Evolutionary conservation across 176 grass and related monocot genomes (phyloP).

Genomic region (Lolium rigidum): DNA sequence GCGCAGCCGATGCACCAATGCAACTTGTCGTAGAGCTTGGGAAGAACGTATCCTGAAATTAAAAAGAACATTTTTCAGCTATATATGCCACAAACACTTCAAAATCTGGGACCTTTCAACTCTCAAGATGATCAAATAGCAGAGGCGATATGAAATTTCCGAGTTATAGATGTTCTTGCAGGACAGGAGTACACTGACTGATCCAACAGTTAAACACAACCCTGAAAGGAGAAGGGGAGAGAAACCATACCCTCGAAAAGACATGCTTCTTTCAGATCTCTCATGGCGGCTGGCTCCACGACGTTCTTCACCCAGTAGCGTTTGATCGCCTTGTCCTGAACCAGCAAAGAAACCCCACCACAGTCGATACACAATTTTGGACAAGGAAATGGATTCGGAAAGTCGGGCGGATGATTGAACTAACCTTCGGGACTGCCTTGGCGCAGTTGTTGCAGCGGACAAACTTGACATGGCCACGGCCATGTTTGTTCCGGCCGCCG

Average conservation of each 20-base stretch:
- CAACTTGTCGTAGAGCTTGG: conserved; percentile 78
- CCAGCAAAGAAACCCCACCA: neutral
- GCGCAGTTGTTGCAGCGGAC: conserved; percentile 77
- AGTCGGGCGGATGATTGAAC: neutral
- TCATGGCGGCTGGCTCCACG: conserved; percentile 65
- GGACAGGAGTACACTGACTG: no score
- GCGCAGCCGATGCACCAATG: conserved; percentile 81
- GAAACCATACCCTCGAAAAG: conserved; percentile 53
- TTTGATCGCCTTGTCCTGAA: conserved; percentile 90
- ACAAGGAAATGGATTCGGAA: neutral
- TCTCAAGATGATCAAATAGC: no score
- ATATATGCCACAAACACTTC: neutral
- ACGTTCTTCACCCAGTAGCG: conserved; percentile 77
- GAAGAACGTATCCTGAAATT: conserved; percentile 66
- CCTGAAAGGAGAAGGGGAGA: no score
- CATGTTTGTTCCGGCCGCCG: conserved; percentile 77
- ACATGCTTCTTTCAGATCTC: conserved; percentile 59
- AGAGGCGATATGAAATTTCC: no score
- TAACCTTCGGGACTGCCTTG: conserved; percentile 71
- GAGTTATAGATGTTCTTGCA: no score
- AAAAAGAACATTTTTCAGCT: neutral
- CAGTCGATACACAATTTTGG: neutral
- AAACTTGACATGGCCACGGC: conserved; percentile 74
- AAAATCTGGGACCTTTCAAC: no score
- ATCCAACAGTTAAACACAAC: no score